Evolutionary conservation across 257 asterid species (phyloP).

Genomic region (Jacaranda mimosifolia): DNA sequence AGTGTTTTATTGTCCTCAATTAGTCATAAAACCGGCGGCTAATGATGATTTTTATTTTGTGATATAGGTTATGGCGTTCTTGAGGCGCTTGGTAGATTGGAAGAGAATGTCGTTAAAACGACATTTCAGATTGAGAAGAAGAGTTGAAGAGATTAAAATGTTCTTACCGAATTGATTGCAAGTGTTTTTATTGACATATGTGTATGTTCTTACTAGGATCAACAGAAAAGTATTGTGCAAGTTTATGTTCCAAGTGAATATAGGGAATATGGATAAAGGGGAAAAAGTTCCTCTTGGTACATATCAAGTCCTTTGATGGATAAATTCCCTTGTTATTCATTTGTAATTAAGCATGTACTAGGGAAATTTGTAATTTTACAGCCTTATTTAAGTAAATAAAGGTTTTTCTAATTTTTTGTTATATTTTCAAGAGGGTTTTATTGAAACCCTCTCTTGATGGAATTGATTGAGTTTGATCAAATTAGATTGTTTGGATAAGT

Average conservation of each 20-base stretch:
- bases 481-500: too few species aligned
- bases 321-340: conserved; percentile 23
- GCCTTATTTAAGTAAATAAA: conserved; percentile 39
- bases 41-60: not conserved
- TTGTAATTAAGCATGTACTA: conserved; percentile 53
- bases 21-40: not conserved
- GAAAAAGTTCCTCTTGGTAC: conserved; percentile 24
- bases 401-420: not conserved
- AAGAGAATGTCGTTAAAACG: conserved; percentile 53
- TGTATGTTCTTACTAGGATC: conserved; percentile 36
- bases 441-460: not conserved
- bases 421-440: not conserved
- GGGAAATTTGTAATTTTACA: conserved; percentile 42
- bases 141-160: conserved; percentile 56
- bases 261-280: conserved; percentile 22
- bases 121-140: conserved; percentile 54
- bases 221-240: conserved; percentile 33
- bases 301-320: conserved; percentile 46
- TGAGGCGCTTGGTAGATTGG: conserved; percentile 79
- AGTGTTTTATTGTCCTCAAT: not conserved
- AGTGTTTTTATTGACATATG: conserved; percentile 21
- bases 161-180: conserved; percentile 42
- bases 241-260: conserved; percentile 2
- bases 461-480: not conserved
- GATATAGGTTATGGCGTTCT: conserved; percentile 70